Percentiles rank a stretch among this genome's conserved stretches.
phyloP scores from a whole-genome alignment of 2,329 filamentous ascomycete genomes.

The Arthrobotrys entomopaga region DNA sequence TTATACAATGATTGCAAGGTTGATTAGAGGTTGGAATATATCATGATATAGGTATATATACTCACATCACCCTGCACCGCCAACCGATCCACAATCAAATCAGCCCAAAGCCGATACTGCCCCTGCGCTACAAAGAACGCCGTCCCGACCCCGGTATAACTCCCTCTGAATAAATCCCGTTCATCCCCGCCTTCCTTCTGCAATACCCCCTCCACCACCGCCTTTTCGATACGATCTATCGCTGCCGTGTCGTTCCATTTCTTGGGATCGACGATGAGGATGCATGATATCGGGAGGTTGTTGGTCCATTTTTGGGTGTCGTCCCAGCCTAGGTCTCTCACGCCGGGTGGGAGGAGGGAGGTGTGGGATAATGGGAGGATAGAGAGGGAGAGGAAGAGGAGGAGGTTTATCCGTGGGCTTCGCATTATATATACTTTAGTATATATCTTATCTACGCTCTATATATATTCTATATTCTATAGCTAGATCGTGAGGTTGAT shows the following conservation, averaged over 20 bases:
- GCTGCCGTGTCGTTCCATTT: neutral
- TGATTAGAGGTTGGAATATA: too few species aligned
- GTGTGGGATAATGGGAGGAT: too few species aligned
- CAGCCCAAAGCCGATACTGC: neutral
- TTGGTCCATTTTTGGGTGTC: neutral
- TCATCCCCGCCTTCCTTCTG: neutral
- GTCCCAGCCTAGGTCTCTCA: neutral
- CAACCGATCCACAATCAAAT: conserved; percentile 12
- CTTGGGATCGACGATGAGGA: neutral
- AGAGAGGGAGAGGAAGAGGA: too few species aligned
- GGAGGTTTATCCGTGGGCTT: too few species aligned
- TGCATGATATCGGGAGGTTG: neutral
- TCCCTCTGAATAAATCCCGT: neutral
- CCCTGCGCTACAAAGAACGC: conserved; percentile 1
- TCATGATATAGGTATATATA: neutral
- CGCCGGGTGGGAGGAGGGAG: neutral
- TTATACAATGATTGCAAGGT: too few species aligned
- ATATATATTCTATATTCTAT: too few species aligned
- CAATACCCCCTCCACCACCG: conserved; percentile 4
- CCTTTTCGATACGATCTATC: neutral
- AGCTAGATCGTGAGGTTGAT: too few species aligned
- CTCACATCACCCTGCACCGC: conserved; percentile 5
- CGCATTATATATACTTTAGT: too few species aligned
- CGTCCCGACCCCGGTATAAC: neutral
- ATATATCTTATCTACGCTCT: too few species aligned